These are phyloP conservation scores for Yamadazyma tumulicola DNA, from an alignment of 805 yeast species.

Conservation along the genomic window DNA sequence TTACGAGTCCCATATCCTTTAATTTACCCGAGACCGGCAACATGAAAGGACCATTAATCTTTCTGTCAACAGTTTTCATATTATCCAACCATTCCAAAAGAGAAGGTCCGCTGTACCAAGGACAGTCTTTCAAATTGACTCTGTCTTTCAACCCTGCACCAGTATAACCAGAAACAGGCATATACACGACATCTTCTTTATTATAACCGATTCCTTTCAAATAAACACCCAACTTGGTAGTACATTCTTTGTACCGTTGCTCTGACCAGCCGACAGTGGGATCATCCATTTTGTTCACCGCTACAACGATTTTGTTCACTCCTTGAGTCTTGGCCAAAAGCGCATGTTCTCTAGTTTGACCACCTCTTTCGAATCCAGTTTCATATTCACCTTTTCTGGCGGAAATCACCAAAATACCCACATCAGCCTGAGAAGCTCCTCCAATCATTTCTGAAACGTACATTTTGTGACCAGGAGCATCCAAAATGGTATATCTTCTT, in stretches of 20 bases:
- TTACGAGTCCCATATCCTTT: slow-evolving; percentile 96
- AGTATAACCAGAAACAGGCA: slow-evolving; percentile 98
- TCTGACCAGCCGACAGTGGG: slow-evolving; percentile 95
- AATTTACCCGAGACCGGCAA: slow-evolving; percentile 90
- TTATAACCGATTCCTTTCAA: slow-evolving; percentile 87
- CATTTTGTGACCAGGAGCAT: slow-evolving; percentile 99
- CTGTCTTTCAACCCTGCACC: slow-evolving; percentile 95
- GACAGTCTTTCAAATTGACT: slow-evolving; percentile 60
- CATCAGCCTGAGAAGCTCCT: slow-evolving; percentile 99
- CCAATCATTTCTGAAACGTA: slow-evolving; percentile 99
- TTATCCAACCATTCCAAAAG: slow-evolving; percentile 84
- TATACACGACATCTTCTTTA: slow-evolving; percentile 80
- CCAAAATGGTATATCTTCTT: slow-evolving; percentile 95
- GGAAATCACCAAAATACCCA: slow-evolving; percentile 93
- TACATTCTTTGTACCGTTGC: slow-evolving; percentile 95
- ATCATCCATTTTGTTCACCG: slow-evolving; percentile 98
- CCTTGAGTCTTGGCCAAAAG: slow-evolving; percentile 97
- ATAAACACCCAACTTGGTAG: slow-evolving; percentile 69
- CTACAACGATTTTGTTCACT: slow-evolving; percentile 89
- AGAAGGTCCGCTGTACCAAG: slow-evolving; percentile 95
- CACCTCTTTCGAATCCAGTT: slow-evolving; percentile 98
- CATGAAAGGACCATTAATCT: slow-evolving; percentile 94
- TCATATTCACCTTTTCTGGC: slow-evolving; percentile 99
- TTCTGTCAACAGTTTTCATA: slow-evolving; percentile 80
- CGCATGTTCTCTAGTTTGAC: slow-evolving; percentile 98